Conservation (phyloP, 208 protist genomes). For the Acanthamoeba divionensis region DNA sequence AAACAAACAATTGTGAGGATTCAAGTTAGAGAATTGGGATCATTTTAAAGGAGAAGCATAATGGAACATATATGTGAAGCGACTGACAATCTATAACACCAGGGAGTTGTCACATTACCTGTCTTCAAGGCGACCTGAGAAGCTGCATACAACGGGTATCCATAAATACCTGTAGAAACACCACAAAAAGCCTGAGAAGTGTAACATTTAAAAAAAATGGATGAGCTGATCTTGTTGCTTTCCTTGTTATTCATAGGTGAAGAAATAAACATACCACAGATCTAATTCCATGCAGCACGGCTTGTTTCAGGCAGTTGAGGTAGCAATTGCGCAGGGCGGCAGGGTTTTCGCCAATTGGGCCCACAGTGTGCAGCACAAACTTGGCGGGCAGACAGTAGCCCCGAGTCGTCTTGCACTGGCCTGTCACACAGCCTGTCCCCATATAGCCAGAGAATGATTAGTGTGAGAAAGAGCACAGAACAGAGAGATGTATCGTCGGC, state of each 20-base stretch:
- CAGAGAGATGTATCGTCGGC: neutral
- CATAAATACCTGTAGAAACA: conserved; percentile 17
- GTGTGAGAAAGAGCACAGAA: neutral
- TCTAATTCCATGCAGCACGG: conserved; percentile 23
- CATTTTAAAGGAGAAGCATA: too few species aligned
- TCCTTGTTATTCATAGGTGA: too few species aligned
- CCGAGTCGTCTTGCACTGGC: conserved; percentile 72
- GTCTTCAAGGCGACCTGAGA: neutral
- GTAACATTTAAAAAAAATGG: too few species aligned
- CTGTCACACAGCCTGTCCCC: conserved; percentile 57
- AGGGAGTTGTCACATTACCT: too few species aligned
- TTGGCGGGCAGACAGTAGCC: conserved; percentile 73
- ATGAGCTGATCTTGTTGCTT: too few species aligned
- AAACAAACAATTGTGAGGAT: too few species aligned
- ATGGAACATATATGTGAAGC: neutral
- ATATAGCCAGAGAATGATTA: neutral
- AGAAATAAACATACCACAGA: too few species aligned
- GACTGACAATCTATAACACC: neutral
- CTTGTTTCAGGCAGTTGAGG: conserved; percentile 52
- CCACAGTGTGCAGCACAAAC: conserved; percentile 76
- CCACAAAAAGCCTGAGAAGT: neutral
- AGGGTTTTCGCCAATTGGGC: conserved; percentile 64
- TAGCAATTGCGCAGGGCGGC: conserved; percentile 70
- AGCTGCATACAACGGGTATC: neutral
- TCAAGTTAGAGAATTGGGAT: too few species aligned